Percentiles rank a stretch among this genome's conserved stretches.
Conservation (phyloP, 202 grass and related monocot genomes). For the Saccharum hybrid region DNA sequence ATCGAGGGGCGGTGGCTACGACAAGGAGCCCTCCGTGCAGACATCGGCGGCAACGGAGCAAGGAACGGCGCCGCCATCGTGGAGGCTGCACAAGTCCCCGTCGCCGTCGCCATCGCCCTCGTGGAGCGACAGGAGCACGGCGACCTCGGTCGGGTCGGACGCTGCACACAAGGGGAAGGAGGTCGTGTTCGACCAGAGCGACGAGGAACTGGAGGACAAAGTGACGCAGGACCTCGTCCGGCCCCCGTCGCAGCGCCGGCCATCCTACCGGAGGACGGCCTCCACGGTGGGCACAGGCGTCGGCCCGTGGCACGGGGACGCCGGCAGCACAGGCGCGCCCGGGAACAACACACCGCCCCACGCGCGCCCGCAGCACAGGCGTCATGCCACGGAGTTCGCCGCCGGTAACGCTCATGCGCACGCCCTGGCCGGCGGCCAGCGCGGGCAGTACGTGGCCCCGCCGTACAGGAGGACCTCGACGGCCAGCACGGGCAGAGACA, state of each 20-base stretch:
- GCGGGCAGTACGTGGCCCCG: slow-evolving; percentile 24
- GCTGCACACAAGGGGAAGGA: slow-evolving; percentile 43
- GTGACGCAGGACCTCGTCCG: slow-evolving; percentile 19
- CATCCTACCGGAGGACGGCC: slow-evolving; percentile 35
- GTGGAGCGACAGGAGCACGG: slow-evolving; percentile 49
- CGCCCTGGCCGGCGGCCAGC: not conserved
- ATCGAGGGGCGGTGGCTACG: slow-evolving; percentile 15
- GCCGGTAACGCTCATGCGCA: not conserved
- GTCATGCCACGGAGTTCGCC: slow-evolving; percentile 44
- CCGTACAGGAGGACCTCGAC: slow-evolving; percentile 47
- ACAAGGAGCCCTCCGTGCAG: slow-evolving; percentile 30
- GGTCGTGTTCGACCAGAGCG: slow-evolving; percentile 42
- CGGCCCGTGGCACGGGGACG: not conserved
- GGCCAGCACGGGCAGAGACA: not conserved
- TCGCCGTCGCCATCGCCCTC: slow-evolving; percentile 50
- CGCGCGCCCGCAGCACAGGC: slow-evolving; percentile 33
- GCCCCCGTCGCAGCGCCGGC: slow-evolving; percentile 23
- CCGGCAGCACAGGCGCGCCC: not conserved
- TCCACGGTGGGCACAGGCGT: slow-evolving; percentile 17
- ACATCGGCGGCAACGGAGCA: not conserved
- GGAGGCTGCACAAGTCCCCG: slow-evolving; percentile 40
- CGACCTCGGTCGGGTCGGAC: slow-evolving; percentile 35
- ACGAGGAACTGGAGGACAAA: slow-evolving; percentile 31
- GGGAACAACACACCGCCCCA: not conserved
- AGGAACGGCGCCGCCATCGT: not conserved